These are phyloP conservation scores for Copromyces sp. DNA, from an alignment of 495 filamentous ascomycete genomes.

Conservation along the genomic window DNA sequence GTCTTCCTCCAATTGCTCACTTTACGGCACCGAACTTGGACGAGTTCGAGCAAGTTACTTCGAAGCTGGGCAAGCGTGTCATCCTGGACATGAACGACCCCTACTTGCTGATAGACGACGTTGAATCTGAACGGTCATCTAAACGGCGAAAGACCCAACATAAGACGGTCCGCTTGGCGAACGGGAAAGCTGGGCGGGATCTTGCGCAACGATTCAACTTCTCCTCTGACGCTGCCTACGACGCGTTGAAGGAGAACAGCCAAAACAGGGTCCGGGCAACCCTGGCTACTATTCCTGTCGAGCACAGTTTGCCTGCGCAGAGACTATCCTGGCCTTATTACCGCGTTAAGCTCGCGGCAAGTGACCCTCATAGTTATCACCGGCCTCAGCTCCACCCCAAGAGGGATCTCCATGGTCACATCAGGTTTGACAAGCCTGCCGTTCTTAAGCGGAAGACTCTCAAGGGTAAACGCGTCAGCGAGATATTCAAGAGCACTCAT, in stretches of 20 bases:
- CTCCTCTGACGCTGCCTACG: slow-evolving; percentile 91
- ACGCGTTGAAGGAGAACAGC: slow-evolving; percentile 90
- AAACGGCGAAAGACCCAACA: slow-evolving; percentile 33
- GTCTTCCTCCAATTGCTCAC: slow-evolving; percentile 32
- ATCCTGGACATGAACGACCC: slow-evolving; percentile 87
- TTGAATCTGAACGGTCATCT: slow-evolving; percentile 42
- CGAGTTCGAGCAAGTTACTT: slow-evolving; percentile 48
- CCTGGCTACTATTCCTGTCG: slow-evolving; percentile 71
- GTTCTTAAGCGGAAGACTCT: slow-evolving; percentile 70
- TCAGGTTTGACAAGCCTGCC: slow-evolving; percentile 50
- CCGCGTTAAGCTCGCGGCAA: slow-evolving; percentile 66
- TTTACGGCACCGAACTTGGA: slow-evolving; percentile 38
- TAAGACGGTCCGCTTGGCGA: slow-evolving; percentile 45
- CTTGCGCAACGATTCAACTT: slow-evolving; percentile 83
- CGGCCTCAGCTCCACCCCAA: slow-evolving; percentile 58
- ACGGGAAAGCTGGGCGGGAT: slow-evolving; percentile 44
- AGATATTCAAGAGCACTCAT: slow-evolving; percentile 61
- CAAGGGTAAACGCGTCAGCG: slow-evolving; percentile 63
- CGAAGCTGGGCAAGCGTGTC: slow-evolving; percentile 61
- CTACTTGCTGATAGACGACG: slow-evolving; percentile 58
- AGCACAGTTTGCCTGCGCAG: slow-evolving; percentile 84
- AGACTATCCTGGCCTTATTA: slow-evolving; percentile 92
- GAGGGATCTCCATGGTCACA: slow-evolving; percentile 36
- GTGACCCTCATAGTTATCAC: slow-evolving; percentile 84
- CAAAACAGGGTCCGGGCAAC: slow-evolving; percentile 91